Evolutionary conservation across 768 basidiomycete species (phyloP), one percentile per base, ranked within the genome.

Genomic region (Cubamyces lactineus): DNA sequence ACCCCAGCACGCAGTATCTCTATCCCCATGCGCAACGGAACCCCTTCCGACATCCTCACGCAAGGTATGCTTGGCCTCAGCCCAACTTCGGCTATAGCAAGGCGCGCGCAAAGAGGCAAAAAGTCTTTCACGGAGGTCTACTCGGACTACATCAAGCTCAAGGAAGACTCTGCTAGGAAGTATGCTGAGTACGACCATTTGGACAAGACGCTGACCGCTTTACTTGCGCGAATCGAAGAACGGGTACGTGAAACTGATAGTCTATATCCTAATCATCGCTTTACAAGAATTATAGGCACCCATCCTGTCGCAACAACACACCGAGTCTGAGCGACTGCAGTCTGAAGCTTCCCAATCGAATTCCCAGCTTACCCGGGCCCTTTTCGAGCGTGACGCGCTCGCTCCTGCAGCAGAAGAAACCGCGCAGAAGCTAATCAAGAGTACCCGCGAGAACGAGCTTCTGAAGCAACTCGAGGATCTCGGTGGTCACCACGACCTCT

Each of bases 61-160:
- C 83, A 87, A 41, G 80, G 82, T 9, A 83, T 87, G 77, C 77
- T 89, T 70, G 85, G 87, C 46, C 76, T 95, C 16, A 94, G 92
- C 70, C 94, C 96, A 1, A 92, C 95, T 0, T 91, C 95, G 13
- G 88, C 90, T 5, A 86, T 96, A 78, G 93, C 89, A 7, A 87
- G 87, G 75, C 85, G 81, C 63, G 84, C 88, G 21, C 94, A 95
- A 77, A 86, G 85, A 73, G 84, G 80, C 26, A 93, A 91, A 28
- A 92, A 91, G 80, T 91, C 91, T 0, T 96, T 96, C 76, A 96
- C 96, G 0, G 92, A 97, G 70, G 88, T 98, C 23, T 98, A 97
- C 72, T 84, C 91, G 16, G 94, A 97, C 70, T 93, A 93, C 66
- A 87, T 96, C 39, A 84, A 85, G 56, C 82, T 96, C 42, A 89